Evolutionary conservation across 352 stramenopile species (phyloP).

Genomic region (Phytophthora meadii): DNA sequence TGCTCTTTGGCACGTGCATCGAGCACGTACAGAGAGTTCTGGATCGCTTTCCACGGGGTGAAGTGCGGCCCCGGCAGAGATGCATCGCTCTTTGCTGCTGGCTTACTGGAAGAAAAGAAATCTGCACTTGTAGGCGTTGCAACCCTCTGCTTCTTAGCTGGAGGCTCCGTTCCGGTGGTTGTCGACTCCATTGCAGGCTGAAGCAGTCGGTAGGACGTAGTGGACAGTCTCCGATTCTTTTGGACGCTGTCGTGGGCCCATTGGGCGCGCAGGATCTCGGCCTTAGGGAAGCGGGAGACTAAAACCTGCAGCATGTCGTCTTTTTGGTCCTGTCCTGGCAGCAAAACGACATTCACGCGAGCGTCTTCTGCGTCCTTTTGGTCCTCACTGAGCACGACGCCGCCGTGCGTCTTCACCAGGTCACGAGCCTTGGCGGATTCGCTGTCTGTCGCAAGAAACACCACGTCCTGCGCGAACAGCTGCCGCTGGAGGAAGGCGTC

Average conservation of each 20-base stretch:
- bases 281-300: constrained; percentile 25
- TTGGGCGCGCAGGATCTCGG: constrained; percentile 38
- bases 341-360: constrained; percentile 35
- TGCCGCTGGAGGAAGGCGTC: constrained; percentile 64
- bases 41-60: constrained; percentile 51
- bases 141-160: constrained; percentile 32
- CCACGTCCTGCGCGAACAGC: constrained; percentile 50
- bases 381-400: constrained; percentile 31
- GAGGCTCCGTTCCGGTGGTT: constrained; percentile 3
- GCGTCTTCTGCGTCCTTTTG: constrained; percentile 3
- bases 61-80: constrained; percentile 37
- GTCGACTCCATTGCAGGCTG: neutral
- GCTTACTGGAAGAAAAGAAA: constrained; percentile 11
- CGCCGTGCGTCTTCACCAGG: constrained; percentile 41
- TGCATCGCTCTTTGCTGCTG: neutral
- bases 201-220: constrained; percentile 26
- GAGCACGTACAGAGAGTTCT: constrained; percentile 54
- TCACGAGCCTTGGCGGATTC: constrained; percentile 16
- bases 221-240: constrained; percentile 45
- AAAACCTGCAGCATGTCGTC: constrained; percentile 25
- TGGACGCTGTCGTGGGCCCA: constrained; percentile 53
- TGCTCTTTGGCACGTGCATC: constrained; percentile 44
- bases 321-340: constrained; percentile 18
- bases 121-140: neutral
- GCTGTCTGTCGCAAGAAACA: constrained; percentile 28